Base-by-base conservation (phyloP, 192 early-diverging fungal genomes). In the Phycomyces blakesleeanus region DNA sequence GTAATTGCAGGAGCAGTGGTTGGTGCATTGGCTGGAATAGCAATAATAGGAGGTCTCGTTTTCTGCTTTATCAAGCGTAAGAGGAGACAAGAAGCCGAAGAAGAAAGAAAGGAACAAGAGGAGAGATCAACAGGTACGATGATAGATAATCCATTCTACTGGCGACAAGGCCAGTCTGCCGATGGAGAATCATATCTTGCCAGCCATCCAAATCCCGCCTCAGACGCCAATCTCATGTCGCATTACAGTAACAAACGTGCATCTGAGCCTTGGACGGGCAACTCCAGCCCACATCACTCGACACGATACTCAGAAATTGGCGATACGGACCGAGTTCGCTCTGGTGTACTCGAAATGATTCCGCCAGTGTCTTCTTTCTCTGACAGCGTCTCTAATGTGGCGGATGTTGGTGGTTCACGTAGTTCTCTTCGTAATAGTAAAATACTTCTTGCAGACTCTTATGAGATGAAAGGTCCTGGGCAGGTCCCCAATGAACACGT, bases 1-100 rank as follows among this genome's bases (percentile, higher is more conserved):
- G 67, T 68, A 6, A 72, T 78, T 59, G 58, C 74, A 9, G 81
- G 68, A 0, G 58, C 68, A 24, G 69, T 77, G 56, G 69, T 68
- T n/a, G 67, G 69, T 18, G 74, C 67, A 22, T 21, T 57, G 11
- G 42, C 51, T 47, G 18, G 44, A 39, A 51, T 25, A 26, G 18
- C 57, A 16, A 39, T 52, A 2, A 39, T 63, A 21, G 51, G 25
- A 39, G 65, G 72, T n/a, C 67, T 69, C 0, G 47, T 78, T 20
- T 26, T 72, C 18, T 53, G 74, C 4, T 49, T 21, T 22, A 64
- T 74, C 5, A 44, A 26, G 21, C 56, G 58, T 11, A 51, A 57
- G n/a, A 29, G 38, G 20, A 40, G 24, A 26, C 41, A 14, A n/a
- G 22, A 21, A 1, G 42, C 18, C 44, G 18, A 47, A 14, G 18